Conservation (phyloP, 2,329 filamentous ascomycete genomes). For the Colletotrichum spinosum region DNA sequence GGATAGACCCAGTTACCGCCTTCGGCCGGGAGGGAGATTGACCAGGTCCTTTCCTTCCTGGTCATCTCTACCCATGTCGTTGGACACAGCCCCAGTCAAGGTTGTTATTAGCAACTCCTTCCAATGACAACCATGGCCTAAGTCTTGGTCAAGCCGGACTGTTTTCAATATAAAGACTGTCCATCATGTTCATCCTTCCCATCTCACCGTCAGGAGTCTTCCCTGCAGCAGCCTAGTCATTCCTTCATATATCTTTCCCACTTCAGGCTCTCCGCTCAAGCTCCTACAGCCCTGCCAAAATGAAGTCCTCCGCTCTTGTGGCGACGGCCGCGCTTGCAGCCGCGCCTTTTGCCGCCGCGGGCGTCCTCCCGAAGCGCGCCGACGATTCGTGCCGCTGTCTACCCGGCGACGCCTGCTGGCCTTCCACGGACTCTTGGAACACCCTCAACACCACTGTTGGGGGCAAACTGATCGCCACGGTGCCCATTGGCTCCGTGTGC, state of each 20-base stretch:
- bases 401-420: conserved; percentile 68
- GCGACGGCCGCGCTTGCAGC: conserved; percentile 27
- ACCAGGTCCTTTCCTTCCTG: conserved; percentile 6
- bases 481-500: conserved; percentile 64
- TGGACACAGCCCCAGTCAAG: conserved; percentile 15
- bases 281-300: conserved; percentile 22
- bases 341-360: conserved; percentile 28
- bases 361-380: conserved; percentile 30
- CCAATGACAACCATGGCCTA: background rate
- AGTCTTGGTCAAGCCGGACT: background rate
- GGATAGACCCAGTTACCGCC: conserved; percentile 10
- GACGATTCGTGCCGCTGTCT: conserved; percentile 54
- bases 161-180: conserved; percentile 34
- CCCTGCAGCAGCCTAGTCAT: conserved; percentile 35
- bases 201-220: conserved; percentile 29
- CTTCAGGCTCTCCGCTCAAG: conserved; percentile 13
- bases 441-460: conserved; percentile 62
- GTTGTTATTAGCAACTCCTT: conserved; percentile 2
- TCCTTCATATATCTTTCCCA: conserved; percentile 19
- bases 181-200: conserved; percentile 19
- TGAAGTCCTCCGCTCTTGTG: conserved; percentile 31
- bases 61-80: background rate
- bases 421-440: conserved; percentile 57
- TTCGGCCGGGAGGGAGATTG: conserved; percentile 23
- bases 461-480: conserved; percentile 62